Evolutionary conservation across 2,329 filamentous ascomycete species (phyloP).

Genomic region (Aspergillus puulaauensis): DNA sequence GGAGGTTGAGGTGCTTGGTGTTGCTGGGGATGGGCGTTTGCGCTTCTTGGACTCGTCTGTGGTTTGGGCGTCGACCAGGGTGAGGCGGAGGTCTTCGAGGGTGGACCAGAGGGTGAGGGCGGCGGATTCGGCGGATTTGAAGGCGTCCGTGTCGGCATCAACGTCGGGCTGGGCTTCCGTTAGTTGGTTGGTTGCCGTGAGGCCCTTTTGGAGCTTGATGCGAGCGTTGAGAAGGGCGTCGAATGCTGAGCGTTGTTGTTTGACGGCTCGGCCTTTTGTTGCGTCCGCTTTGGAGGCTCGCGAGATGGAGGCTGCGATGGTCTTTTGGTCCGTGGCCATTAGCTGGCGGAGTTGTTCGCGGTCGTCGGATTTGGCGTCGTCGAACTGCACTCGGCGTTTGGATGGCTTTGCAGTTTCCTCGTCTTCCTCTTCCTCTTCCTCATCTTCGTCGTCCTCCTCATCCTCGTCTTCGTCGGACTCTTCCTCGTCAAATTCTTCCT

Average conservation of each 20-base stretch:
- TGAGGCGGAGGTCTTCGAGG: constrained; percentile 46
- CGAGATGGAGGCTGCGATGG: constrained; percentile 62
- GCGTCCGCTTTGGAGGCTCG: constrained; percentile 73
- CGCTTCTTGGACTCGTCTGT: constrained; percentile 40
- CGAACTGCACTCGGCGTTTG: constrained; percentile 11
- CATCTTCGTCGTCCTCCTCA: constrained; percentile 22
- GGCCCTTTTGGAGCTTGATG: constrained; percentile 88
- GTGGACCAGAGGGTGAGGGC: constrained; percentile 83
- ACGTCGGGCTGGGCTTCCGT: constrained; percentile 43
- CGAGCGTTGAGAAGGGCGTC: constrained; percentile 85
- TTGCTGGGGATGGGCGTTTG: constrained; percentile 52
- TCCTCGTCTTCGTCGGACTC: constrained; percentile 19
- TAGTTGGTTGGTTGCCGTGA: constrained; percentile 79
- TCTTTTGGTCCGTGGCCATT: constrained; percentile 67
- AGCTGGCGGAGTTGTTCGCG: constrained; percentile 65
- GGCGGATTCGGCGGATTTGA: constrained; percentile 80
- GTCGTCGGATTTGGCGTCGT: constrained; percentile 31
- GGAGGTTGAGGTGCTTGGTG: constrained; percentile 54
- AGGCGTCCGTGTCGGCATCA: constrained; percentile 41
- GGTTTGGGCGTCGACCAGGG: constrained; percentile 38
- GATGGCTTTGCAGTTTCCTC: constrained; percentile 27
- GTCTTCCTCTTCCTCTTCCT: constrained; percentile 32
- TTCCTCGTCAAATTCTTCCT: constrained; percentile 27
- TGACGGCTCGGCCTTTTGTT: constrained; percentile 82
- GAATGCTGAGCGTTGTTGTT: constrained; percentile 79